A percentile compares a stretch with the other conserved stretches of the same genome.
Evolutionary conservation across 208 protist species (phyloP).

Genomic region (Leishmania tropica): DNA sequence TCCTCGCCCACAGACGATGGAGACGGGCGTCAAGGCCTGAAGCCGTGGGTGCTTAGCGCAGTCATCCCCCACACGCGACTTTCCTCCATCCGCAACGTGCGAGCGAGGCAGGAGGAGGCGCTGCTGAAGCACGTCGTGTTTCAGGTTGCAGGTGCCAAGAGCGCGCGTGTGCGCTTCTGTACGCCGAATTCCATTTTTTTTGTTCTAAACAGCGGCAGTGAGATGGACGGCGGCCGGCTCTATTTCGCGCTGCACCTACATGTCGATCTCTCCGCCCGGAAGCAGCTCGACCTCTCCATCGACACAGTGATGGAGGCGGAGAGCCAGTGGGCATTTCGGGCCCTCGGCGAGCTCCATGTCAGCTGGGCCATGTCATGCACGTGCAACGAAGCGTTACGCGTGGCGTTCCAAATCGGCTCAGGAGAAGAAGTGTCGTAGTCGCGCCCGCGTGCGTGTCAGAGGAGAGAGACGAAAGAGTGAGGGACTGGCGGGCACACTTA

Average conservation of each 20-base stretch:
- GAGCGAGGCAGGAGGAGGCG: constrained; percentile 38
- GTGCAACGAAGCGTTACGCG: constrained; percentile 59
- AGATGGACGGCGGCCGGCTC: constrained; percentile 66
- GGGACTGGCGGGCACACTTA: not conserved
- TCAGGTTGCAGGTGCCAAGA: constrained; percentile 42
- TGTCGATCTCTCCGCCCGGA: constrained; percentile 10
- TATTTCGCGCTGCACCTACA: constrained; percentile 76
- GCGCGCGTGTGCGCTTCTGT: constrained; percentile 41
- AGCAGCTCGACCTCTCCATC: not conserved
- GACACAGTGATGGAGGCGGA: constrained; percentile 31
- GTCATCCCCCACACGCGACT: constrained; percentile 60
- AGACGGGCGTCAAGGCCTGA: constrained; percentile 40
- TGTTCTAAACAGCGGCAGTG: constrained; percentile 50
- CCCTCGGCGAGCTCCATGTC: constrained; percentile 51
- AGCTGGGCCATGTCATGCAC: constrained; percentile 64
- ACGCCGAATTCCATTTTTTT: constrained; percentile 53
- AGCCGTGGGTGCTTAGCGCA: constrained; percentile 79
- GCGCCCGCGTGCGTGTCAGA: not conserved
- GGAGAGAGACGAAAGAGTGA: not conserved
- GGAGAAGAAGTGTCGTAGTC: not conserved
- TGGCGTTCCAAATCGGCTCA: constrained; percentile 32
- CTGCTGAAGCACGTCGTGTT: constrained; percentile 65
- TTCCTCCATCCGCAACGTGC: constrained; percentile 20
- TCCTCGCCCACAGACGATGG: constrained; percentile 30
- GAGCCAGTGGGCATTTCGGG: constrained; percentile 44